Evolutionary conservation across 192 early-diverging fungal species (phyloP), one percentile per base, ranked within the genome.

Genomic region (Endogone sp.): DNA sequence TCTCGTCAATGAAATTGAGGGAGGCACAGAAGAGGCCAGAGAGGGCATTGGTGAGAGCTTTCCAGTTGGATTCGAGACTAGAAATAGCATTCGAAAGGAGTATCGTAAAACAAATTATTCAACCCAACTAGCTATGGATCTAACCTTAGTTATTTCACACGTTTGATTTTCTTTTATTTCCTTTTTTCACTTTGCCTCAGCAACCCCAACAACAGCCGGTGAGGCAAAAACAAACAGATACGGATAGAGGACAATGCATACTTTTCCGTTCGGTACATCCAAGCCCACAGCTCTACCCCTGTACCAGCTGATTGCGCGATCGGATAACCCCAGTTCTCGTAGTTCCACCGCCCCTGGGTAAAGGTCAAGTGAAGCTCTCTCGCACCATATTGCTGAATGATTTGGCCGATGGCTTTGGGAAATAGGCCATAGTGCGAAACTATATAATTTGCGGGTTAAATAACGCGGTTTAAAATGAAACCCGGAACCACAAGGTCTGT

Each of bases 21-120:
- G 97, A 99, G 4, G 94, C 94, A 72, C 97, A 99, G 72, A 97
- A 98, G 30, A 97, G 79, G 2, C 97, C 96, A 21, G 95, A 91
- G 23, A 98, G 82, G 1, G 95, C 90, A 76, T 96, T 95, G 22
- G 94, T 92, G 63, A 98, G 76, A 0, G 90, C 89, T 37, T 82
- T 88, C 97, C 97, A 99, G 62, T 89, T 79, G 25, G 62, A 67
- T n/a, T 94, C 85, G 8, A 86, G 72, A 55, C 90, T 92, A 74
- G 3, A 20, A 29, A 55, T 16, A 44, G 4, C 56, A 22, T 4
- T 49, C 31, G 20, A 16, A 62, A 71, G 2, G 3, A n/a, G 62
- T 54, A 22, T 49, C 22, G 24, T 27, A 9, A n/a, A n/a, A n/a
- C n/a, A n/a, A n/a, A n/a, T n/a, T n/a, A n/a, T n/a, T n/a, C n/a